phyloP scores from a whole-genome alignment of 2,329 filamentous ascomycete species.

The Monosporascus sp. region DNA sequence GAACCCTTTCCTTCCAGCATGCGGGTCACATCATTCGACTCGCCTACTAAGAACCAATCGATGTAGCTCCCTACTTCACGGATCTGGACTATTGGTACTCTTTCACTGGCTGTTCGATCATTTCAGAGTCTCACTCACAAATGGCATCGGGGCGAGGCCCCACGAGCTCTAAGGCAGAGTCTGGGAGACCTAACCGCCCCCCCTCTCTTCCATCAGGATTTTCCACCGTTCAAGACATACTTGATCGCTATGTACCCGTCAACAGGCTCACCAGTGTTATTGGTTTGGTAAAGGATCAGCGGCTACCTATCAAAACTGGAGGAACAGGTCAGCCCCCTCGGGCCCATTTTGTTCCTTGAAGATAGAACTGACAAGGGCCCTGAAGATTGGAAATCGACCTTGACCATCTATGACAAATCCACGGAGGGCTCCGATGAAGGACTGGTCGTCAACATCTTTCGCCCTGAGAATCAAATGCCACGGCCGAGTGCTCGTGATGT shows the following conservation, averaged over 20 bases:
- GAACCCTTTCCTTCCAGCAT: background rate
- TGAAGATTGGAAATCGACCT: conserved; percentile 54
- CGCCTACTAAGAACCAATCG: background rate
- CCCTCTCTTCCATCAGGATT: conserved; percentile 30
- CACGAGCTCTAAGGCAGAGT: conserved; percentile 7
- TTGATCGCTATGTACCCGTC: conserved; percentile 31
- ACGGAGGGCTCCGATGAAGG: conserved; percentile 36
- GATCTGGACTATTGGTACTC: too few species aligned
- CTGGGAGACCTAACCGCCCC: conserved; percentile 3
- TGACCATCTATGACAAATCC: conserved; percentile 57
- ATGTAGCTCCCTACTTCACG: background rate
- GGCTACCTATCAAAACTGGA: conserved; percentile 44
- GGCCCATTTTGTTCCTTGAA: background rate
- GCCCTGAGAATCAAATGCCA: conserved; percentile 43
- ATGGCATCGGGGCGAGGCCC: background rate
- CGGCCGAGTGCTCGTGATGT: conserved; percentile 51
- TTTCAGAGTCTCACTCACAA: background rate
- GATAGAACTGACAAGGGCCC: conserved; percentile 5
- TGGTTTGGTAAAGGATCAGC: conserved; percentile 64
- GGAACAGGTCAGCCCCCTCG: conserved; percentile 39
- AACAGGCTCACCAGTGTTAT: conserved; percentile 50
- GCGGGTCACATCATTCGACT: background rate
- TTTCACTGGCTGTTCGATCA: background rate
- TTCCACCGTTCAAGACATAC: conserved; percentile 33
- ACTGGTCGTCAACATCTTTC: conserved; percentile 57